These are phyloP conservation scores for Mercurialis annua DNA, from an alignment of 345 rosid genomes.

Conservation along the genomic window DNA sequence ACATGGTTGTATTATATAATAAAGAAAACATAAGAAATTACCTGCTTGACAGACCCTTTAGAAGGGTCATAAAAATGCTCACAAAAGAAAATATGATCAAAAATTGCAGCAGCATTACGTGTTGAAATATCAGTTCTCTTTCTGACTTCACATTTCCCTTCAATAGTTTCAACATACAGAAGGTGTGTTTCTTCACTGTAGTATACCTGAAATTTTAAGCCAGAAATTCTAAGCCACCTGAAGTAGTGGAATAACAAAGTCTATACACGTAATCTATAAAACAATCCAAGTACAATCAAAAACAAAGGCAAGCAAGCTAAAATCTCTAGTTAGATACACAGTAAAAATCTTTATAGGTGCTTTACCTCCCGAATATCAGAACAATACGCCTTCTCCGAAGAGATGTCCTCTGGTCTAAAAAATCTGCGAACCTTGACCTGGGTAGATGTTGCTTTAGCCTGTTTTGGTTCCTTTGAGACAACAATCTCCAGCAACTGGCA, in stretches of 20 bases:
- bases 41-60: conserved; percentile 73
- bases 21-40: conserved; percentile 16
- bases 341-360: neutral
- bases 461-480: conserved; percentile 1
- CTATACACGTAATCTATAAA: neutral
- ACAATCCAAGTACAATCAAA: neutral
- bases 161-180: conserved; percentile 38
- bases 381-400: conserved; percentile 30
- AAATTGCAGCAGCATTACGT: conserved; percentile 38
- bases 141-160: conserved; percentile 87
- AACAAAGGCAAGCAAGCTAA: neutral
- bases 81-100: conserved; percentile 78
- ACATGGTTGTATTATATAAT: neutral
- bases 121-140: conserved; percentile 62
- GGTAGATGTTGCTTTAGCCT: conserved; percentile 10
- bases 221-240: neutral
- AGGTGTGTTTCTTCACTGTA: conserved; percentile 52
- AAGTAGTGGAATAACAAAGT: neutral
- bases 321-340: neutral
- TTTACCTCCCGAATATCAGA: conserved; percentile 34
- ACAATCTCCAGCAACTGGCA: conserved; percentile 27
- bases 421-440: conserved; percentile 24
- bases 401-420: conserved; percentile 34
- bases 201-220: conserved; percentile 50
- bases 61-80: conserved; percentile 66